Evolutionary conservation across 2,329 filamentous ascomycete genomes (phyloP).

Genomic region (Xylariaceae sp.): DNA sequence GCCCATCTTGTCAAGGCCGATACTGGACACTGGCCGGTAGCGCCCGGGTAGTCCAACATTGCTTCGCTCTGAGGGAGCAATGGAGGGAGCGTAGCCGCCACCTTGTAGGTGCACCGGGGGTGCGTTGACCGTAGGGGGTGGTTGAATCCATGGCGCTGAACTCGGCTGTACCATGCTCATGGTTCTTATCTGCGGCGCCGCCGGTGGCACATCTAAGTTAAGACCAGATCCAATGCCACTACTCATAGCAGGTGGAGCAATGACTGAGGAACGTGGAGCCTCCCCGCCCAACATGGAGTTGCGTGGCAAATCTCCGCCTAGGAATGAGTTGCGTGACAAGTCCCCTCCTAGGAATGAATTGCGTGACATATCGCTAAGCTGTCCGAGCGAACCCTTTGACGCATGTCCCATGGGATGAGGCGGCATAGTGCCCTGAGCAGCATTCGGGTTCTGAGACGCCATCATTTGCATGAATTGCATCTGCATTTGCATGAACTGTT

Average conservation of each 20-base stretch:
- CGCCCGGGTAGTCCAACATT: constrained; percentile 85
- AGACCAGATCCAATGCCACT: constrained; percentile 40
- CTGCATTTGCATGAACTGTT: constrained; percentile 86
- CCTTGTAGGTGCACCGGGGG: constrained; percentile 48
- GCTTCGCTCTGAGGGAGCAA: constrained; percentile 92
- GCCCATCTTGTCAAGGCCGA: constrained; percentile 35
- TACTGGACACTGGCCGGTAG: constrained; percentile 81
- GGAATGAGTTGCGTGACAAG: constrained; percentile 24
- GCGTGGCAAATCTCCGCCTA: constrained; percentile 24
- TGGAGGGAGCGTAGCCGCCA: constrained; percentile 74
- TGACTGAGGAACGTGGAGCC: constrained; percentile 10
- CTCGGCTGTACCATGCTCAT: constrained; percentile 81
- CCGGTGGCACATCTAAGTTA: constrained; percentile 40
- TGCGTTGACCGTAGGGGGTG: constrained; percentile 38
- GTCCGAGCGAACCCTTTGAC: constrained; percentile 41
- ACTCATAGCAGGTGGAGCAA: constrained; percentile 23
- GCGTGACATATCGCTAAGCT: constrained; percentile 34
- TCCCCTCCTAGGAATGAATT: constrained; percentile 24
- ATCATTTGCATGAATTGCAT: constrained; percentile 93
- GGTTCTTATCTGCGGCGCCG: constrained; percentile 53
- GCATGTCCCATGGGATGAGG: constrained; percentile 35
- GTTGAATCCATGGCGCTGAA: constrained; percentile 53
- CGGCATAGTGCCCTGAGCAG: constrained; percentile 26
- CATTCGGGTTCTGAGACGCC: constrained; percentile 42
- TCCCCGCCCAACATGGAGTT: constrained; percentile 30